Percentiles rank a stretch among this genome's conserved stretches.
These are phyloP conservation scores for Penicillium angulare DNA, from an alignment of 495 filamentous ascomycete species.

Conservation along the genomic window DNA sequence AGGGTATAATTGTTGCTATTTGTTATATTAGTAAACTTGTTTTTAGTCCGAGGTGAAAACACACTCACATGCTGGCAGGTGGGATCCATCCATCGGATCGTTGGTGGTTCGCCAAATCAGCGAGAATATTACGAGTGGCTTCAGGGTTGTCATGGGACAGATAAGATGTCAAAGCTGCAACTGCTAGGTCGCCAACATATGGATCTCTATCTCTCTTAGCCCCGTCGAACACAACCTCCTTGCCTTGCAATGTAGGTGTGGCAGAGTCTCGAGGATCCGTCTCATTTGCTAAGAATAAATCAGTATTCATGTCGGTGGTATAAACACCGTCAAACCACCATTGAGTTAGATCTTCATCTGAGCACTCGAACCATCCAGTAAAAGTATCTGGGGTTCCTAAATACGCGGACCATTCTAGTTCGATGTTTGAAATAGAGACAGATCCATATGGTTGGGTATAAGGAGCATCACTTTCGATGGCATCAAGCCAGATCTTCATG, in stretches of 20 bases:
- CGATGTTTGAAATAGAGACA: conserved; percentile 34
- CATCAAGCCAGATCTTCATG: conserved; percentile 42
- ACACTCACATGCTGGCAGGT: conserved; percentile 39
- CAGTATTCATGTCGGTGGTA: conserved; percentile 44
- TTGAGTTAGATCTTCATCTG: conserved; percentile 43
- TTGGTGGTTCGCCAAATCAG: conserved; percentile 45
- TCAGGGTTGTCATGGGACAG: conserved; percentile 39
- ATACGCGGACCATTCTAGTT: conserved; percentile 38
- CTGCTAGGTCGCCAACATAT: conserved; percentile 48
- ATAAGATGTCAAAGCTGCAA: conserved; percentile 41
- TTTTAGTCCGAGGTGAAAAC: background rate
- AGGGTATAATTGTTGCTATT: conserved; percentile 41
- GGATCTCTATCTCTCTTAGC: conserved; percentile 50
- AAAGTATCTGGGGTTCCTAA: conserved; percentile 44
- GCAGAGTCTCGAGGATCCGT: conserved; percentile 36
- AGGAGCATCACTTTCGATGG: conserved; percentile 35
- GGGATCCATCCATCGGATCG: conserved; percentile 50
- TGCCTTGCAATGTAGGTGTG: conserved; percentile 36
- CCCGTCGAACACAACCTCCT: conserved; percentile 44
- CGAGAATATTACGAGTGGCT: conserved; percentile 39
- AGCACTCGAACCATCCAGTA: conserved; percentile 48
- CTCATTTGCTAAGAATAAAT: conserved; percentile 34
- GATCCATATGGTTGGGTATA: conserved; percentile 36
- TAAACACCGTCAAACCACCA: conserved; percentile 51
- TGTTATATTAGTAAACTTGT: background rate